These are phyloP conservation scores for Pecoramyces ruminantium DNA, from an alignment of 192 early-diverging fungal genomes.

Conservation along the genomic window DNA sequence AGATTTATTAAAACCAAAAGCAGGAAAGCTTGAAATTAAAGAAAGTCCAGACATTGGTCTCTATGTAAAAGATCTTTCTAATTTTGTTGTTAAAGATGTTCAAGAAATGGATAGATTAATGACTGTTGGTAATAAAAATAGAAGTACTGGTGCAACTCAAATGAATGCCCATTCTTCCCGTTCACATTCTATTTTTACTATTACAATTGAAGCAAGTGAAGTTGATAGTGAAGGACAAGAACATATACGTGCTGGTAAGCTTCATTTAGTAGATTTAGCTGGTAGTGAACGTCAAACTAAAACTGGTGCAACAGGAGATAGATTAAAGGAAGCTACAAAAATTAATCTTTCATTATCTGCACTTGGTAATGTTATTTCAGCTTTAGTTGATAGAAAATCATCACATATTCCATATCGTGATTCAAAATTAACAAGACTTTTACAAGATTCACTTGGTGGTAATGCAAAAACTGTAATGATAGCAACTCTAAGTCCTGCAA, in stretches of 20 bases:
- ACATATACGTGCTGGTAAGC: constrained; percentile 38
- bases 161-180: constrained; percentile 77
- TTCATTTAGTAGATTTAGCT: constrained; percentile 46
- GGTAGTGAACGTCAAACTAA: constrained; percentile 44
- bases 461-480: constrained; percentile 50
- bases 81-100: constrained; percentile 42
- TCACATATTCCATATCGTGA: constrained; percentile 48
- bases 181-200: constrained; percentile 61
- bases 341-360: constrained; percentile 45
- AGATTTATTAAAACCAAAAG: constrained; percentile 62
- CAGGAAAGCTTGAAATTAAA: constrained; percentile 35
- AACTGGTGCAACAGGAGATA: constrained; percentile 34
- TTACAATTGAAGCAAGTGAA: constrained; percentile 51
- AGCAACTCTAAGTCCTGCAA: constrained; percentile 38
- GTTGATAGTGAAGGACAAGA: constrained; percentile 20
- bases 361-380: constrained; percentile 44
- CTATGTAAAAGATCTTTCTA: constrained; percentile 40
- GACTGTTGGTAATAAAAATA: constrained; percentile 51
- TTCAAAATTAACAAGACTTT: constrained; percentile 40
- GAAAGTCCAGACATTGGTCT: constrained; percentile 41
- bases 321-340: constrained; percentile 47
- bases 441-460: constrained; percentile 48
- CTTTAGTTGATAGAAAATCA: constrained; percentile 42
- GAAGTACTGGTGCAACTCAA: constrained; percentile 39
- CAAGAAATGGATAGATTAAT: constrained; percentile 46